Base-by-base conservation (phyloP, 148 eudicot species). In the Silene conica region DNA sequence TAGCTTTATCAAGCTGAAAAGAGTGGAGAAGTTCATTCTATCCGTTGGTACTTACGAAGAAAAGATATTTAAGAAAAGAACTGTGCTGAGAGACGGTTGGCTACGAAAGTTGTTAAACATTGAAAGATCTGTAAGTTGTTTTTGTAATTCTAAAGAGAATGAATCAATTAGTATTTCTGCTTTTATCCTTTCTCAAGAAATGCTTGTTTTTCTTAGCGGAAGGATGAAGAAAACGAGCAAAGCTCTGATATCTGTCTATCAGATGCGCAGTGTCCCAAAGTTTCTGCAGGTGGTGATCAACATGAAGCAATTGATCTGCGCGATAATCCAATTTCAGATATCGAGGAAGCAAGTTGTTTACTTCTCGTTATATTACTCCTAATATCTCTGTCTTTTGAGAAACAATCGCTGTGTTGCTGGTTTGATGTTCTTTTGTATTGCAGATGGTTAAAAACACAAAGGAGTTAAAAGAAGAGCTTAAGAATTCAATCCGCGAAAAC, bases 11-110 rank as follows among this genome's bases (percentile, higher is more conserved):
- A 77, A 86, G 90, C 89, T 91, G 79, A 81, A 83, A 63, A 83
- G 92, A 77, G 97, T 94, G 67, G 98, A 91, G 74, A 90, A 80
- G 68, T 94, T 91, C 73, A 94, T 94, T 76, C 91, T 91, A 74
- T 89, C 89, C 59, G 95, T 94, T 68, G 97, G 98, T 54, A 78
- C 85, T 50, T 94, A 85, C 73, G 98, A 94, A 81, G 98, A 94
- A 68, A 81, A 83, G 46, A 88, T 94, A 60, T 94, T 94, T 61
- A 92, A 86, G 82, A 91, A 91, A 82, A 86, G 98, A 72, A 83
- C 90, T 21, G 83, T 86, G 52, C 31, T 89, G 72, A 87, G 67
- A 84, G 87, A n/a, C 23, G 50, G 18, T 79, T 79, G 4, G 45
- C 73, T 25, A 84, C 87, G 81, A 89, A 85, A 84, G 88, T 67